phyloP scores from a whole-genome alignment of 2,329 filamentous ascomycete species.

The Monilinia polystroma region DNA sequence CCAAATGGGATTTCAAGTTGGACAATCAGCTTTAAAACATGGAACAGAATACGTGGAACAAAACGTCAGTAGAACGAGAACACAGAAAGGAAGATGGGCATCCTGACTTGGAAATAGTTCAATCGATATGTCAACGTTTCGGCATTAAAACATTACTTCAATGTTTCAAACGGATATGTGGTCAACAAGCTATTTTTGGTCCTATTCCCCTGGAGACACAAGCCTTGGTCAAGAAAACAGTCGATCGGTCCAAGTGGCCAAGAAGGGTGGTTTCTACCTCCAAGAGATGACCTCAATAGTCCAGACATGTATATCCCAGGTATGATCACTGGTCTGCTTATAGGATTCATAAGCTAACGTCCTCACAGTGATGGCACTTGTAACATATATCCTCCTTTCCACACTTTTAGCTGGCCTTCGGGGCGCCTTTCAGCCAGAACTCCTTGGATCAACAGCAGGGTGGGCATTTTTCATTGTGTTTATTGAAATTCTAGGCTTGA shows the following conservation, averaged over 20 bases:
- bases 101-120: constrained; percentile 49
- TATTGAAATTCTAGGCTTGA: constrained; percentile 85
- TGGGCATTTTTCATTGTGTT: constrained; percentile 77
- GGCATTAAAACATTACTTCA: constrained; percentile 97
- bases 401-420: constrained; percentile 86
- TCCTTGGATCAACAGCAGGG: constrained; percentile 82
- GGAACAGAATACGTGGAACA: constrained; percentile 94
- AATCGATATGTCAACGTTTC: constrained; percentile 87
- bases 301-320: constrained; percentile 97
- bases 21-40: constrained; percentile 85
- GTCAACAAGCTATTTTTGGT: constrained; percentile 90
- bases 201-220: constrained; percentile 95
- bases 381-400: constrained; percentile 94
- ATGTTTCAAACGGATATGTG: constrained; percentile 97
- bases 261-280: constrained; percentile 80
- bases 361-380: constrained; percentile 77
- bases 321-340: background rate
- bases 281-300: constrained; percentile 92
- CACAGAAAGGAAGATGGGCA: background rate
- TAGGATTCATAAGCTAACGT: background rate
- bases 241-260: constrained; percentile 67
- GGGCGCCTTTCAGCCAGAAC: constrained; percentile 89
- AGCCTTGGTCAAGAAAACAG: constrained; percentile 94
- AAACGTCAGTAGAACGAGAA: constrained; percentile 59
- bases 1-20: constrained; percentile 92